These are phyloP conservation scores for Chalaropsis ovoidea DNA, from an alignment of 2,329 filamentous ascomycete genomes.

Conservation along the genomic window DNA sequence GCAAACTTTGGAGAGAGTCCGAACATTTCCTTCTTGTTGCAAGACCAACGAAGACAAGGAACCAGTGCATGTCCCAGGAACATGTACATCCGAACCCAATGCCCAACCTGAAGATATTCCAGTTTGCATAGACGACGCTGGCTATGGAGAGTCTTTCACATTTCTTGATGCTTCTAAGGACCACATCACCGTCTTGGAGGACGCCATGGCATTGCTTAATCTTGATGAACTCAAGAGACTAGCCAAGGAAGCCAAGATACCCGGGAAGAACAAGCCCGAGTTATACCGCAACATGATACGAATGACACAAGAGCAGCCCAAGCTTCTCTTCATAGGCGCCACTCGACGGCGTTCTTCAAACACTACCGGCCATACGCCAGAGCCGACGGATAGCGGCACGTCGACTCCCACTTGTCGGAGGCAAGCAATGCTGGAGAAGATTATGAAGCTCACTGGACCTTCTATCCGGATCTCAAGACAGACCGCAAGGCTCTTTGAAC, in stretches of 20 bases:
- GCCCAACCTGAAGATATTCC: neutral
- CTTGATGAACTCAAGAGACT: slow-evolving; percentile 78
- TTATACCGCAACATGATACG: slow-evolving; percentile 63
- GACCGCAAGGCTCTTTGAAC: slow-evolving; percentile 73
- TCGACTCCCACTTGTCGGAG: neutral
- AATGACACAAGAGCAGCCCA: slow-evolving; percentile 62
- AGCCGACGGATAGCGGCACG: slow-evolving; percentile 14
- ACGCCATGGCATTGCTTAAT: slow-evolving; percentile 70
- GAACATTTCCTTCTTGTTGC: slow-evolving; percentile 28
- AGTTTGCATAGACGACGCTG: slow-evolving; percentile 26
- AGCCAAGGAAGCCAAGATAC: slow-evolving; percentile 75
- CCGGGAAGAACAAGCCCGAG: slow-evolving; percentile 80
- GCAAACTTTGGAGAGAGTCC: slow-evolving; percentile 48
- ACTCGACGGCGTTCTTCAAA: neutral
- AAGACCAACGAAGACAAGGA: neutral
- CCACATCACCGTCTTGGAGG: slow-evolving; percentile 65
- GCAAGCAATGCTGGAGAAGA: slow-evolving; percentile 52
- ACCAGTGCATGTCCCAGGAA: too few relatives aligned
- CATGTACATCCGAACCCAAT: neutral
- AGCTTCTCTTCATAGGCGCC: slow-evolving; percentile 55
- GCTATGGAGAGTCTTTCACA: slow-evolving; percentile 50
- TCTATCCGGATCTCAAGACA: slow-evolving; percentile 70
- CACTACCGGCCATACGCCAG: slow-evolving; percentile 31
- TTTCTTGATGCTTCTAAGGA: slow-evolving; percentile 74
- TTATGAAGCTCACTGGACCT: slow-evolving; percentile 64